phyloP scores from a whole-genome alignment of 228 moss, liverwort and hornwort species.

The Sphagnum fallax region DNA sequence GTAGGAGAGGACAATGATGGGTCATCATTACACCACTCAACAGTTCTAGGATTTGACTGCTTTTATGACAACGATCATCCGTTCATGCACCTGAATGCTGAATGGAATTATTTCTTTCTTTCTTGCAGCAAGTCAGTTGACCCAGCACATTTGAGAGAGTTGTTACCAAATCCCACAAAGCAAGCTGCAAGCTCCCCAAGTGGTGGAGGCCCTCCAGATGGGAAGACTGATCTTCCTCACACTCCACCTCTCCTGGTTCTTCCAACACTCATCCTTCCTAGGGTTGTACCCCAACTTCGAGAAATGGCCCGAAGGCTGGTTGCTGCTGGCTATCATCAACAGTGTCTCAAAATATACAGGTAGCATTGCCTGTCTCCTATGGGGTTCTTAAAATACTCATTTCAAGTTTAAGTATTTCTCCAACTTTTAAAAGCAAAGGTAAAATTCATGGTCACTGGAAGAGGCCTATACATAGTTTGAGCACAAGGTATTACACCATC shows the following conservation, averaged over 20 bases:
- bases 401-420: too few relatives aligned
- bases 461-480: too few relatives aligned
- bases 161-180: constrained; percentile 52
- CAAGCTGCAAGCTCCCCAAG: constrained; percentile 24
- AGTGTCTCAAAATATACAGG: constrained; percentile 79
- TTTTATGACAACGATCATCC: too few relatives aligned
- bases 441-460: too few relatives aligned
- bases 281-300: constrained; percentile 65
- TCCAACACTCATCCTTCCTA: constrained; percentile 64
- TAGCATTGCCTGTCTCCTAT: constrained; percentile 1
- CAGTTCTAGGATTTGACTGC: too few relatives aligned
- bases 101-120: background rate
- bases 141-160: constrained; percentile 54
- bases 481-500: too few relatives aligned
- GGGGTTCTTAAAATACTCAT: too few relatives aligned
- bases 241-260: constrained; percentile 43
- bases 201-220: constrained; percentile 20
- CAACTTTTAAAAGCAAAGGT: too few relatives aligned
- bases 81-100: too few relatives aligned
- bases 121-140: constrained; percentile 69
- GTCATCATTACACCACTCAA: too few relatives aligned
- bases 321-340: constrained; percentile 68
- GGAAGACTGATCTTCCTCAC: constrained; percentile 12
- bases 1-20: too few relatives aligned
- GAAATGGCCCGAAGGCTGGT: constrained; percentile 86